phyloP scores from a whole-genome alignment of 352 stramenopile species.

The Phytophthora boehmeriae region DNA sequence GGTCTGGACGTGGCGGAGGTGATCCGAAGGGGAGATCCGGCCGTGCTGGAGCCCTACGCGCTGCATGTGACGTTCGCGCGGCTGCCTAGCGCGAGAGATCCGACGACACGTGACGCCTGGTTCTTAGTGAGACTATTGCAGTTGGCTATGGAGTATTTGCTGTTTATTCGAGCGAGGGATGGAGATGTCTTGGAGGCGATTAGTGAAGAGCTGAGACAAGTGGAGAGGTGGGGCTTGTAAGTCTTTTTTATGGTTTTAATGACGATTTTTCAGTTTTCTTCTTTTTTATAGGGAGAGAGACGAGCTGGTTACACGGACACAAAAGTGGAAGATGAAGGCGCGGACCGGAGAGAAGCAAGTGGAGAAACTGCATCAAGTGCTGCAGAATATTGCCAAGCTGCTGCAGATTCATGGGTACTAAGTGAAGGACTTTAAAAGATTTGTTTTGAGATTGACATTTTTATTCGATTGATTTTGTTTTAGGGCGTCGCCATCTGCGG shows the following conservation, averaged over 20 bases:
- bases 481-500: constrained; percentile 58
- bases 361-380: constrained; percentile 78
- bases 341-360: constrained; percentile 59
- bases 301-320: constrained; percentile 32
- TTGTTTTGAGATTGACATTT: constrained; percentile 3
- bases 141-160: constrained; percentile 78
- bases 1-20: constrained; percentile 57
- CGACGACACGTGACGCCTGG: constrained; percentile 57
- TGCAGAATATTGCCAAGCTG: constrained; percentile 77
- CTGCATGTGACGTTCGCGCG: constrained; percentile 77
- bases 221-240: constrained; percentile 26
- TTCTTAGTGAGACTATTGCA: constrained; percentile 75
- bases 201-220: constrained; percentile 46
- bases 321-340: constrained; percentile 63
- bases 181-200: constrained; percentile 57
- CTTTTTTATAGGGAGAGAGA: constrained; percentile 47
- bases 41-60: constrained; percentile 67
- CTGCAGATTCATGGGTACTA: constrained; percentile 69
- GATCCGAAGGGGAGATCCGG: constrained; percentile 57
- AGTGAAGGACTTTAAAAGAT: neutral
- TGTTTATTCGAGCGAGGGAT: constrained; percentile 68
- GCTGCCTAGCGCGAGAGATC: constrained; percentile 38
- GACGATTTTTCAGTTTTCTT: too few relatives aligned
- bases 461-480: constrained; percentile 9
- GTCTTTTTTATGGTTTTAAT: neutral